Percentiles rank a stretch among this genome's conserved stretches.
Conservation (phyloP, 208 protist species). For the Herpetomonas samuelpessoai region DNA sequence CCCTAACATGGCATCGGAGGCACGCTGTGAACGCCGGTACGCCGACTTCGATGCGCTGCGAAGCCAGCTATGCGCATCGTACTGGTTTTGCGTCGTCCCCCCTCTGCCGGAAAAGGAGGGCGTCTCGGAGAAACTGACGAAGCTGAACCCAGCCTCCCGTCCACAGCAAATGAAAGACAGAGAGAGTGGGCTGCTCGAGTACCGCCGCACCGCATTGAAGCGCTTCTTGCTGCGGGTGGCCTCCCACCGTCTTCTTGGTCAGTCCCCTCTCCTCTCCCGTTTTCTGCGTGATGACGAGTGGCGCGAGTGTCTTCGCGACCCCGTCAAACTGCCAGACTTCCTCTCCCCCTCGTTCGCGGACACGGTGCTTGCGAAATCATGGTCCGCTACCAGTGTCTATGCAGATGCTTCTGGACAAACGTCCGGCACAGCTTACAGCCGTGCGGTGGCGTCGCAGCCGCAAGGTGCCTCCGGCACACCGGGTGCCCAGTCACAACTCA, state of each 20-base stretch:
- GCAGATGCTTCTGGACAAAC: background rate
- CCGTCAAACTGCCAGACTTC: slow-evolving; percentile 29
- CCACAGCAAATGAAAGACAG: slow-evolving; percentile 7
- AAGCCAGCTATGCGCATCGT: slow-evolving; percentile 48
- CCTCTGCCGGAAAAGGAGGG: slow-evolving; percentile 89
- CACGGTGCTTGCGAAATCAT: slow-evolving; percentile 19
- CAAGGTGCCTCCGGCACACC: background rate
- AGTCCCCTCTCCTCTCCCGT: slow-evolving; percentile 47
- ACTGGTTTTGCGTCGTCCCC: slow-evolving; percentile 82
- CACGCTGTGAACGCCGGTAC: slow-evolving; percentile 71
- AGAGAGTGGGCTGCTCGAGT: slow-evolving; percentile 50
- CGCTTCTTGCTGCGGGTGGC: slow-evolving; percentile 79
- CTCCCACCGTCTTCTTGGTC: slow-evolving; percentile 61
- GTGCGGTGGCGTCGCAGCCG: slow-evolving; percentile 5
- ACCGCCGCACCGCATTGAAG: slow-evolving; percentile 69
- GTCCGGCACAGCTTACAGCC: slow-evolving; percentile 1
- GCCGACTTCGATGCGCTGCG: slow-evolving; percentile 88
- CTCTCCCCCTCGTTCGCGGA: slow-evolving; percentile 26
- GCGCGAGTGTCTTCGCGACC: slow-evolving; percentile 45
- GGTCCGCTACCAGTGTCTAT: slow-evolving; percentile 3
- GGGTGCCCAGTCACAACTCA: background rate
- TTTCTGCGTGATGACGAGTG: slow-evolving; percentile 82
- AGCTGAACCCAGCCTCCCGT: slow-evolving; percentile 28
- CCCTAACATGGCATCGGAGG: slow-evolving; percentile 12
- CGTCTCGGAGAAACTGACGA: slow-evolving; percentile 61